These are phyloP conservation scores for Bruguiera parviflora DNA, from an alignment of 345 rosid genomes.

Conservation along the genomic window DNA sequence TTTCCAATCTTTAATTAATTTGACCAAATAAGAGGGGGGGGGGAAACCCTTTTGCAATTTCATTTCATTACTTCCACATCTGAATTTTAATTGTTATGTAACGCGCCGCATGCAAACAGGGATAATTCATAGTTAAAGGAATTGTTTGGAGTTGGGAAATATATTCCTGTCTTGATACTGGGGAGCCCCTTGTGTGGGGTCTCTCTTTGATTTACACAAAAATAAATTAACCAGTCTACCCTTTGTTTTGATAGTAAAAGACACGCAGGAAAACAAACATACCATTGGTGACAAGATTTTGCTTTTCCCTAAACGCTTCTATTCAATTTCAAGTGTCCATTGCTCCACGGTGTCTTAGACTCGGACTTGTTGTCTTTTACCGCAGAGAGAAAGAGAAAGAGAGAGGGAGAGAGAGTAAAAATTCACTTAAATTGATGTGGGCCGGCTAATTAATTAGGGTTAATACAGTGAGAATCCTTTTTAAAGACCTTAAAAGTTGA, in stretches of 20 bases:
- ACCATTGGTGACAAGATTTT: slow-evolving; percentile 56
- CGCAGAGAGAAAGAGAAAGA: too few relatives aligned
- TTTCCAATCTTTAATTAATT: not conserved
- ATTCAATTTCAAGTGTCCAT: slow-evolving; percentile 8
- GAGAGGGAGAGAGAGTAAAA: too few relatives aligned
- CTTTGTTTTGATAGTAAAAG: slow-evolving; percentile 24
- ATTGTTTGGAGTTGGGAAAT: slow-evolving; percentile 5
- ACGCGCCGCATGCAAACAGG: not conserved
- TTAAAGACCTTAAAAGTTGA: slow-evolving; percentile 46
- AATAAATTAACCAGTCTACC: not conserved
- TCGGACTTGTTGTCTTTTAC: too few relatives aligned
- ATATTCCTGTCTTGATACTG: slow-evolving; percentile 16
- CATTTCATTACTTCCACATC: too few relatives aligned
- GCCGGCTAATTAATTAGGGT: slow-evolving; percentile 1
- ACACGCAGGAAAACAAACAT: slow-evolving; percentile 50
- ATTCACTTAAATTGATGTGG: too few relatives aligned
- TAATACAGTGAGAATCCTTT: slow-evolving; percentile 19
- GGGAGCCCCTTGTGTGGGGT: slow-evolving; percentile 8
- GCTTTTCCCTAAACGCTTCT: slow-evolving; percentile 34
- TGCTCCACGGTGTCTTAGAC: not conserved
- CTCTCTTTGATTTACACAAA: slow-evolving; percentile 26
- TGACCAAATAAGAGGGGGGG: too few relatives aligned
- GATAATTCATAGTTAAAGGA: not conserved
- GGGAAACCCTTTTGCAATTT: too few relatives aligned
- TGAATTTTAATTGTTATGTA: too few relatives aligned